Evolutionary conservation across 768 basidiomycete genomes (phyloP), one percentile per base, ranked within the genome.

Genomic region (Suillus plorans): DNA sequence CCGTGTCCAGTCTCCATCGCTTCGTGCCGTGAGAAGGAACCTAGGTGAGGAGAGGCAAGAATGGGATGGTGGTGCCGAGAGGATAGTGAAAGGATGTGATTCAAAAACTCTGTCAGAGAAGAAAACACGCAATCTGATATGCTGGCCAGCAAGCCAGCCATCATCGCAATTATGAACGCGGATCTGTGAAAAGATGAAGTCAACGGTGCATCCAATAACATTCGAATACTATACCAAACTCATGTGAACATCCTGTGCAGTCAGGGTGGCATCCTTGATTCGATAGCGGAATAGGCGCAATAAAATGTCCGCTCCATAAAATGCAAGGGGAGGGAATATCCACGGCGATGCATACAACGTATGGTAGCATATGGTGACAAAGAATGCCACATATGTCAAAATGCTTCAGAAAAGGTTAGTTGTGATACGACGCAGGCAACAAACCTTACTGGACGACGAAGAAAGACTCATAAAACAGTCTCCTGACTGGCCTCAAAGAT

Each of bases 281-380:
- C 91, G 82, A 70, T 85, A 86, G 31, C 89, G 81, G 67, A 91
- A 73, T 73, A 92, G 77, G 6, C 94, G 86, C 71, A 94, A 74
- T 41, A 89, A 71, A 20, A 95, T 75, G 72, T 96, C 94, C 12
- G 90, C 80, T 0, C 86, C 89, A 70, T 94, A 95, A 61, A 95
- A 86, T 0, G 89, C 92, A 20, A 94, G 76, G 2, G 92, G 88
- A 1, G 91, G 87, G 77, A 84, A 90, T 67, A 95, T 89, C 92
- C 93, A 97, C 1, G 93, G 92, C 0, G 81, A 62, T 7, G 92
- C 89, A 67, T 90, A 95, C 2, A 83, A 79, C 0, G 95, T 92
- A 70, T 97, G 95, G 71, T 94, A 92, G 71, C 92, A 92, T 31
- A 95, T 76, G 14, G 88, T 88, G 18, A 94, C 81, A 68, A 87